Evolutionary conservation across 768 basidiomycete genomes (phyloP).

Genomic region (Leccinum subtestaceum): DNA sequence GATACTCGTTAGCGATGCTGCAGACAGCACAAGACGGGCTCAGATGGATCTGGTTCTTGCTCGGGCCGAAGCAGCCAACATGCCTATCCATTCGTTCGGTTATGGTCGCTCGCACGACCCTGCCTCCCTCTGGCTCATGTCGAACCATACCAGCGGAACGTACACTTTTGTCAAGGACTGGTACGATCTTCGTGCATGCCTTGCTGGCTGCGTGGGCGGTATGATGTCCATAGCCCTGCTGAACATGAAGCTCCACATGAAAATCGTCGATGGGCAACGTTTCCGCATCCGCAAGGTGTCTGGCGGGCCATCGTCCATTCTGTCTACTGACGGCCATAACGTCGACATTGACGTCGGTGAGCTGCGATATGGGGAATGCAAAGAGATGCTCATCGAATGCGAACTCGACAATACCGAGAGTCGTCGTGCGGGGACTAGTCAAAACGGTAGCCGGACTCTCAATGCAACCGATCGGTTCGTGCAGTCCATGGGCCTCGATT

Average conservation of each 20-base stretch:
- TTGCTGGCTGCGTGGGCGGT: constrained; percentile 93
- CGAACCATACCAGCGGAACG: constrained; percentile 94
- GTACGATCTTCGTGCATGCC: constrained; percentile 90
- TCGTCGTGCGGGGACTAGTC: constrained; percentile 15
- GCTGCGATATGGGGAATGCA: constrained; percentile 91
- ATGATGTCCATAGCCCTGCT: constrained; percentile 94
- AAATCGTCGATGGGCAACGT: constrained; percentile 83
- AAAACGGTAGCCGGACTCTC: constrained; percentile 34
- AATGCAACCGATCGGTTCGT: constrained; percentile 91
- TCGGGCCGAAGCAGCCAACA: constrained; percentile 92
- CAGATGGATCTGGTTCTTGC: constrained; percentile 99
- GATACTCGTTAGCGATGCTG: constrained; percentile 88
- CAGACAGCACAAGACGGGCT: constrained; percentile 87
- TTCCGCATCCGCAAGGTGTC: constrained; percentile 95
- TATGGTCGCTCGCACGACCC: constrained; percentile 98
- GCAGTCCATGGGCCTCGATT: constrained; percentile 78
- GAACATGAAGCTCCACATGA: constrained; percentile 94
- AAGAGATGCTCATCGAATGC: constrained; percentile 92
- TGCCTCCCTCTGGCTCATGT: constrained; percentile 97
- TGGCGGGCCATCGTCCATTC: constrained; percentile 82
- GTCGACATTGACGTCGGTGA: constrained; percentile 96
- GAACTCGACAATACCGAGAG: constrained; percentile 80
- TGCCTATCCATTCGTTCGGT: constrained; percentile 96
- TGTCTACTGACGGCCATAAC: constrained; percentile 89
- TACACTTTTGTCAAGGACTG: constrained; percentile 99